Evolutionary conservation across 208 protist species (phyloP).

Genomic region (Leishmania amazonensis): DNA sequence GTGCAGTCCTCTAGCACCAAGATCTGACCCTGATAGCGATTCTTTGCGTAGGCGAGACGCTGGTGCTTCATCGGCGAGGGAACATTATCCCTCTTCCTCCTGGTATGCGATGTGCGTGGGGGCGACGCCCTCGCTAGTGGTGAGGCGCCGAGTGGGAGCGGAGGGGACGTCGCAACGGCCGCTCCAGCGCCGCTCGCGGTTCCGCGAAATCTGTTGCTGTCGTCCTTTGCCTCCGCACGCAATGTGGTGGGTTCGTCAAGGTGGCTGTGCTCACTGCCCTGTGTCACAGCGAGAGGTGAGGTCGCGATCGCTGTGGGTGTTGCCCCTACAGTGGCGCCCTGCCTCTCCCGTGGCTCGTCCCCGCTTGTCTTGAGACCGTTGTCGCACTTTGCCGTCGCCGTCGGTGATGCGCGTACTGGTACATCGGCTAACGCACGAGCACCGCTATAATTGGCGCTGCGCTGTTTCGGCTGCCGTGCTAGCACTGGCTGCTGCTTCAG

Average conservation of each 20-base stretch:
- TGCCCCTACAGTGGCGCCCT: background rate
- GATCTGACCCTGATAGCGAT: conserved; percentile 6
- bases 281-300: background rate
- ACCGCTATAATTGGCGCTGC: background rate
- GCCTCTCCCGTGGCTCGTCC: background rate
- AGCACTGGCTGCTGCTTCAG: conserved; percentile 2
- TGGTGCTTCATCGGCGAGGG: background rate
- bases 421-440: background rate
- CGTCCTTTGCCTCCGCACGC: background rate
- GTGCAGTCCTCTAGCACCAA: conserved; percentile 6
- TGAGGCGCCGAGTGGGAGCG: background rate
- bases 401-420: background rate
- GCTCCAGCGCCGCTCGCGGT: background rate
- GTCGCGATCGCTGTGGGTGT: background rate
- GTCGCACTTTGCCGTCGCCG: background rate
- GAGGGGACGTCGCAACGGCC: background rate
- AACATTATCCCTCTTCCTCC: background rate
- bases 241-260: background rate
- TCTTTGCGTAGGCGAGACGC: background rate
- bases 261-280: background rate
- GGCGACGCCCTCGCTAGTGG: background rate
- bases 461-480: background rate
- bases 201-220: background rate
- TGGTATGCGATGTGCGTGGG: background rate
- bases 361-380: background rate